Percentiles rank a stretch among this genome's conserved stretches.
These are phyloP conservation scores for Fusarium keratoplasticum DNA, from an alignment of 2,329 filamentous ascomycete species.

Conservation along the genomic window DNA sequence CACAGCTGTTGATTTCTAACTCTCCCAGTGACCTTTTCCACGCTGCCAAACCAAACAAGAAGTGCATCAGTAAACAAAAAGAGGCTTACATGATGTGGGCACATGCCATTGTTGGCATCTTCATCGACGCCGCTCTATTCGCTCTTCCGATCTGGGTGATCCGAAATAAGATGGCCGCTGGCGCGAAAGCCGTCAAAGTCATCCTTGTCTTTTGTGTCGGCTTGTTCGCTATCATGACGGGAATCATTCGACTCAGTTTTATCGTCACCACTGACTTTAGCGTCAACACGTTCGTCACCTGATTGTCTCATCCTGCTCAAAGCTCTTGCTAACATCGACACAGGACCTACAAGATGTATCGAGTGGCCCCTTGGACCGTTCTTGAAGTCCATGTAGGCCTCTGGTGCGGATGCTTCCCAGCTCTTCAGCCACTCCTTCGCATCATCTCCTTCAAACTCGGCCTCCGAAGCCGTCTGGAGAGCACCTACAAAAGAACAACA, in stretches of 20 bases:
- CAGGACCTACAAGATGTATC: slow-evolving; percentile 53
- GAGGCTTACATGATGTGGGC: slow-evolving; percentile 48
- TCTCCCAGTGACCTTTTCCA: slow-evolving; percentile 35
- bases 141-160: slow-evolving; percentile 53
- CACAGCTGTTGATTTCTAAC: background rate
- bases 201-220: slow-evolving; percentile 54
- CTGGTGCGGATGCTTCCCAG: slow-evolving; percentile 56
- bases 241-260: slow-evolving; percentile 52
- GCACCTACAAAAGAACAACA: slow-evolving; percentile 35
- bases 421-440: slow-evolving; percentile 53
- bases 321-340: background rate
- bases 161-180: slow-evolving; percentile 50
- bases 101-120: background rate
- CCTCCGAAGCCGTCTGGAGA: slow-evolving; percentile 22
- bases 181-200: slow-evolving; percentile 48
- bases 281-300: slow-evolving; percentile 47
- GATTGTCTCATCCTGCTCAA: rapidly evolving
- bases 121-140: slow-evolving; percentile 50
- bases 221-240: slow-evolving; percentile 52
- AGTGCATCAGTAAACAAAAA: slow-evolving; percentile 31
- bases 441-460: slow-evolving; percentile 33
- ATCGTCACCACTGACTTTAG: slow-evolving; percentile 47
- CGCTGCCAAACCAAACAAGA: slow-evolving; percentile 13
- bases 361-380: slow-evolving; percentile 53
- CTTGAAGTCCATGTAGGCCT: slow-evolving; percentile 56